Conservation (phyloP, 2,329 filamentous ascomycete species). For the Xylariales sp. region DNA sequence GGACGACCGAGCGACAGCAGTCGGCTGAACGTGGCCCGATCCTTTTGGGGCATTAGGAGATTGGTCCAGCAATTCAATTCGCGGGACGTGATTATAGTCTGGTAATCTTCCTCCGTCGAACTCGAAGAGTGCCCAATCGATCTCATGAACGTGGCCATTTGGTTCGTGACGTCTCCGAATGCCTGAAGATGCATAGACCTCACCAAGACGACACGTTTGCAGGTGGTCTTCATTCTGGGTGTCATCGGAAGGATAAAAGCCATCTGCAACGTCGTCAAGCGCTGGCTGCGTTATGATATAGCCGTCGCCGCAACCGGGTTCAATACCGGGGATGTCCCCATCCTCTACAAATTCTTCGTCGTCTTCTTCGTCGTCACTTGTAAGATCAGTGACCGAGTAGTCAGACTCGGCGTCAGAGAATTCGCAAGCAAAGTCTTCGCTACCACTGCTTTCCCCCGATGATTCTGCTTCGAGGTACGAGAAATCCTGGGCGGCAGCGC, state of each 20-base stretch:
- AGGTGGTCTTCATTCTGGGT: conserved; percentile 77
- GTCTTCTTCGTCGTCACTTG: conserved; percentile 48
- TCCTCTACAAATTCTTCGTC: conserved; percentile 51
- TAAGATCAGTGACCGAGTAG: conserved; percentile 32
- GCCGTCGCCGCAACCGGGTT: conserved; percentile 68
- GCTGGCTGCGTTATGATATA: conserved; percentile 88
- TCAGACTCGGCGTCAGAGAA: conserved; percentile 56
- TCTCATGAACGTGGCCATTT: conserved; percentile 75
- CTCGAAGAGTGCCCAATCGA: conserved; percentile 91
- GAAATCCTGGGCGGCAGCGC: conserved; percentile 17
- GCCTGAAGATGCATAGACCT: conserved; percentile 85
- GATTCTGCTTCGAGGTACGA: conserved; percentile 28
- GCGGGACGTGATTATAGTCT: conserved; percentile 64
- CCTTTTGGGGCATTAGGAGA: conserved; percentile 27
- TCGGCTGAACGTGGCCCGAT: conserved; percentile 40
- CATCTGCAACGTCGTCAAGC: conserved; percentile 77
- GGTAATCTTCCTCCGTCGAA: conserved; percentile 70
- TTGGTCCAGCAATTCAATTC: conserved; percentile 14
- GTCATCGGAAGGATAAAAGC: conserved; percentile 72
- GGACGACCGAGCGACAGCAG: conserved; percentile 52
- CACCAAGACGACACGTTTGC: conserved; percentile 73
- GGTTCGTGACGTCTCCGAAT: conserved; percentile 69
- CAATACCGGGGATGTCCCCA: conserved; percentile 76
- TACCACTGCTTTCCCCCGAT: conserved; percentile 36
- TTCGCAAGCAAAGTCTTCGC: conserved; percentile 55